Base-by-base conservation (phyloP, 2,329 filamentous ascomycete genomes). In the Phyllosticta ampelicida region DNA sequence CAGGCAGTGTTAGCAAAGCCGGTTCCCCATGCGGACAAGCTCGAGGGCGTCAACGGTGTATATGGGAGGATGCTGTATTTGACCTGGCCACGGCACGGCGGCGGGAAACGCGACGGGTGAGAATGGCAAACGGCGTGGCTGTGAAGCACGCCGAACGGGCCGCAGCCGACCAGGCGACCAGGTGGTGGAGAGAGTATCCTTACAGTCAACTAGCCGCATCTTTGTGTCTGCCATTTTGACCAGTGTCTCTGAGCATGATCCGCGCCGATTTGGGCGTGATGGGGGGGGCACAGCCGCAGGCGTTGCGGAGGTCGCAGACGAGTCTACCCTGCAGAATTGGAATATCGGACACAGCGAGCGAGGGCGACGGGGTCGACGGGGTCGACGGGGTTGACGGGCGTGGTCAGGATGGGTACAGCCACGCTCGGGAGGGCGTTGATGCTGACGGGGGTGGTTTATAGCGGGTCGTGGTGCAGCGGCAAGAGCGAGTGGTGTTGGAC, bases 131-230 rank as follows among this genome's bases (percentile, higher is more conserved):
- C 36, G 36, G 36, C 11, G 36, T 44, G 36, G 36, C 36, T 44
- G 36, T 44, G n/a, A n/a, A 44, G 30, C 30, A 13, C 5, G 30
- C 6, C 30, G 30, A 53, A 53, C 50, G 50, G 51, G 52, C 51
- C 52, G 55, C 50, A 16, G 55, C 16, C 9, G 21, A 6, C 16
- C 36, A 29, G 21, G 51, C 23, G n/a, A 36, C 19, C 18, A 28
- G 19, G 13, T 13, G 23, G 48, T 5, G 3, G 28, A 20, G 28
- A 2, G 19, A n/a, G 26, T 44, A 44, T 51, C 75, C 78, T 70
- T 78, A 91, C 90, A 95, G 74, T 96, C 90, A 82, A 90, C 87
- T 78, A 96, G 79, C 75, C 84, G 85, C 87, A 94, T 90, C 74
- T 86, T 89, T 78, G 78, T 77, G 78, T 83, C 80, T 76, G 83